These are phyloP conservation scores for Spathaspora passalidarum DNA, from an alignment of 805 yeast species.

Conservation along the genomic window DNA sequence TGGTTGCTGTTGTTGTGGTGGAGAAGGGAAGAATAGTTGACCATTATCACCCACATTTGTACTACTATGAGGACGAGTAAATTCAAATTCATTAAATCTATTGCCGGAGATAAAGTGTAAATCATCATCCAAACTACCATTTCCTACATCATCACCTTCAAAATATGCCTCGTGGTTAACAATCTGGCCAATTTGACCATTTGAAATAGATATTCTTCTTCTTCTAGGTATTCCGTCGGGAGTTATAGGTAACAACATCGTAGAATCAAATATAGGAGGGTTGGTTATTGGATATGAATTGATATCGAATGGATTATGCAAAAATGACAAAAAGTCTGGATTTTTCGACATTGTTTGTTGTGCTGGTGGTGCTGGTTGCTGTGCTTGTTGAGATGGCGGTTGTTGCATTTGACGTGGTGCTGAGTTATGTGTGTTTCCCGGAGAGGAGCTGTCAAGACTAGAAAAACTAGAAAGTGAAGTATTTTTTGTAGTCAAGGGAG, in stretches of 20 bases:
- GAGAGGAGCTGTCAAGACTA: background rate
- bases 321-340: conserved; percentile 5
- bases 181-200: conserved; percentile 82
- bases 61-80: conserved; percentile 4
- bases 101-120: background rate
- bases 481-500: background rate
- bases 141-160: conserved; percentile 18
- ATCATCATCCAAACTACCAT: conserved; percentile 5
- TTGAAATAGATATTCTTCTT: conserved; percentile 75
- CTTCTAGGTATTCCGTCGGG: conserved; percentile 39
- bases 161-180: conserved; percentile 43
- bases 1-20: background rate
- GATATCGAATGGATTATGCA: conserved; percentile 38
- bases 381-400: background rate
- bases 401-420: background rate
- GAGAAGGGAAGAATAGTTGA: background rate
- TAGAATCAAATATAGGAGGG: conserved; percentile 46
- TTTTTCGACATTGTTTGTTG: background rate
- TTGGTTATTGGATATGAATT: conserved; percentile 42
- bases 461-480: background rate
- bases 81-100: conserved; percentile 7
- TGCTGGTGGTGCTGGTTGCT: background rate
- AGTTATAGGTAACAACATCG: conserved; percentile 32
- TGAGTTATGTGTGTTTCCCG: background rate
- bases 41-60: conserved; percentile 1